phyloP scores from a whole-genome alignment of 495 filamentous ascomycete species.

The Penicillium antarcticum region DNA sequence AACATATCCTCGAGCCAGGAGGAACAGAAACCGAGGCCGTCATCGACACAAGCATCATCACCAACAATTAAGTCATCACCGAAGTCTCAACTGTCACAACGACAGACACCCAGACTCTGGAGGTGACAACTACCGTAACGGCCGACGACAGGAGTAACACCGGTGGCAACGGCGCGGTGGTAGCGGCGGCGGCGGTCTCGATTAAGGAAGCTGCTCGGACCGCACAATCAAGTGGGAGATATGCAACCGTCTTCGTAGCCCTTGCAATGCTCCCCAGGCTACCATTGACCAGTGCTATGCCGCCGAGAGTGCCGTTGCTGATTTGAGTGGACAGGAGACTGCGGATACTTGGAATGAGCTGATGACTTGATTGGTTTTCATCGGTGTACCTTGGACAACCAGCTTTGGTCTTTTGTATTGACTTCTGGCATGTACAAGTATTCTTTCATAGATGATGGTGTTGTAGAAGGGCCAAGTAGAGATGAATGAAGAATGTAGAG shows the following conservation, averaged over 20 bases:
- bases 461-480: too few relatives aligned
- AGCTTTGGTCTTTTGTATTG: too few relatives aligned
- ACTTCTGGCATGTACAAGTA: too few relatives aligned
- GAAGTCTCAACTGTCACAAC: background rate
- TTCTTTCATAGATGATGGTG: too few relatives aligned
- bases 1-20: too few relatives aligned
- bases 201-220: conserved; percentile 45
- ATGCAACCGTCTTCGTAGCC: conserved; percentile 48
- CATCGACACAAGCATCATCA: conserved; percentile 8
- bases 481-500: too few relatives aligned
- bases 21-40: too few relatives aligned
- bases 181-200: conserved; percentile 33
- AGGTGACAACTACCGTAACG: conserved; percentile 7
- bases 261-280: conserved; percentile 48
- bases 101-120: conserved; percentile 2
- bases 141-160: background rate
- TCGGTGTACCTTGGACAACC: too few relatives aligned
- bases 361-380: conserved; percentile 11
- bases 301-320: conserved; percentile 37
- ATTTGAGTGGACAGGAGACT: conserved; percentile 45
- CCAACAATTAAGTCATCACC: conserved; percentile 5
- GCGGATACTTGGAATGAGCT: conserved; percentile 56
- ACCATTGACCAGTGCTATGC: conserved; percentile 46
- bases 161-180: background rate
- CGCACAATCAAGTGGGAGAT: conserved; percentile 57